Conservation (phyloP, 2,329 filamentous ascomycete genomes). For the Trichophyton equinum region DNA sequence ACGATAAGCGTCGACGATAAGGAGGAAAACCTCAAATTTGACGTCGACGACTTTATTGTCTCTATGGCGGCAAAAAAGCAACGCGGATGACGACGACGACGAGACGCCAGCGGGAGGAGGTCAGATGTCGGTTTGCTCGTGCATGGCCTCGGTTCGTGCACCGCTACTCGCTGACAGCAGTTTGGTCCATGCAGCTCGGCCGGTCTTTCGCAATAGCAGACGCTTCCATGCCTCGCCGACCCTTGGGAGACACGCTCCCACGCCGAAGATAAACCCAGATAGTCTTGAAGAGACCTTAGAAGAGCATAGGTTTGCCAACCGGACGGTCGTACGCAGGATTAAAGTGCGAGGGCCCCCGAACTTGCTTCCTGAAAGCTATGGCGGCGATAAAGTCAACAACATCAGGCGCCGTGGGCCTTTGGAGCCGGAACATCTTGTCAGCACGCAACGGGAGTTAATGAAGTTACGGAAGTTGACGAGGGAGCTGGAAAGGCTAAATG, state of each 20-base stretch:
- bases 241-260: conserved; percentile 1
- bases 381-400: background rate
- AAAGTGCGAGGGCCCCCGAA: background rate
- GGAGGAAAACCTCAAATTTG: background rate
- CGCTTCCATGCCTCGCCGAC: conserved; percentile 9
- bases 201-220: conserved; percentile 10
- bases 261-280: conserved; percentile 14
- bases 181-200: background rate
- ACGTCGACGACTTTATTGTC: background rate
- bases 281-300: conserved; percentile 25
- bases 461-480: conserved; percentile 8
- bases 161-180: background rate
- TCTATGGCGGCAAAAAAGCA: background rate
- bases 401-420: background rate
- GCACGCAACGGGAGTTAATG: background rate
- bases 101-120: background rate
- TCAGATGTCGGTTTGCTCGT: background rate
- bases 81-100: background rate
- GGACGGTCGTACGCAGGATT: background rate
- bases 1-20: background rate
- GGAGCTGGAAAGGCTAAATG: background rate
- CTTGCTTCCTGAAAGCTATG: background rate
- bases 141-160: background rate
- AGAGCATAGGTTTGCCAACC: conserved; percentile 24
- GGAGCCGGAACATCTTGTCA: background rate